A percentile compares a stretch with the other conserved stretches of the same genome.
phyloP scores from a whole-genome alignment of 2,329 filamentous ascomycete genomes.

The Lizonia empirigonia region DNA sequence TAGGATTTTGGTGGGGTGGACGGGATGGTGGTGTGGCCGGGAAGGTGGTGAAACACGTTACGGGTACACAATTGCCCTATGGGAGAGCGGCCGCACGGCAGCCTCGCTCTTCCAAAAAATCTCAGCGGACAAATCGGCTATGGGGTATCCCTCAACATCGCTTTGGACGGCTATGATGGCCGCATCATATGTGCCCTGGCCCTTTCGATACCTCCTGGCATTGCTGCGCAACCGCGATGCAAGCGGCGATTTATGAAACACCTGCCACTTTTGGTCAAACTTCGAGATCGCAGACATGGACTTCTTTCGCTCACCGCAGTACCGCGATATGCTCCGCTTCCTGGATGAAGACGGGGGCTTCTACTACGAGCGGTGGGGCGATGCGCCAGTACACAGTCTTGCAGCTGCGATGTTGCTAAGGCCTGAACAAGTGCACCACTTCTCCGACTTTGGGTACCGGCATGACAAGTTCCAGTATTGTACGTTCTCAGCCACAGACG shows the following conservation, averaged over 20 bases:
- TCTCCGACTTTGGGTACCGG: conserved; percentile 96
- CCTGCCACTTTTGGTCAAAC: conserved; percentile 98
- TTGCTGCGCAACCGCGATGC: conserved; percentile 63
- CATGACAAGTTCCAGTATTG: conserved; percentile 24
- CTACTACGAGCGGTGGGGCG: conserved; percentile 68
- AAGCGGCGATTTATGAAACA: conserved; percentile 86
- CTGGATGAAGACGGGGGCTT: conserved; percentile 51
- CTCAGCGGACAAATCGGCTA: conserved; percentile 16
- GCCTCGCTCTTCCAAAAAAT: conserved; percentile 56
- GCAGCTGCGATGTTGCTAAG: conserved; percentile 88
- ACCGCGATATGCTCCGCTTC: conserved; percentile 92
- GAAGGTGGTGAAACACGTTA: too few species aligned
- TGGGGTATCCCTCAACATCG: conserved; percentile 11
- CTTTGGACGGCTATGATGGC: conserved; percentile 26
- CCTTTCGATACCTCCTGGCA: conserved; percentile 17
- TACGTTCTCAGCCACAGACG: conserved; percentile 7
- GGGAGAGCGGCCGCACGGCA: conserved; percentile 87
- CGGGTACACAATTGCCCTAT: conserved; percentile 94
- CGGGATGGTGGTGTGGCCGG: too few species aligned
- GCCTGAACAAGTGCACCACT: conserved; percentile 87
- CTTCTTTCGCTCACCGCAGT: conserved; percentile 84
- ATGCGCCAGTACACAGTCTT: conserved; percentile 93
- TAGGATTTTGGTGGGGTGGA: too few species aligned
- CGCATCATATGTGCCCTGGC: conserved; percentile 22
- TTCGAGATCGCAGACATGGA: conserved; percentile 93